Conservation (phyloP, 2,329 filamentous ascomycete genomes). For the Aspergillus quadricinctus region DNA sequence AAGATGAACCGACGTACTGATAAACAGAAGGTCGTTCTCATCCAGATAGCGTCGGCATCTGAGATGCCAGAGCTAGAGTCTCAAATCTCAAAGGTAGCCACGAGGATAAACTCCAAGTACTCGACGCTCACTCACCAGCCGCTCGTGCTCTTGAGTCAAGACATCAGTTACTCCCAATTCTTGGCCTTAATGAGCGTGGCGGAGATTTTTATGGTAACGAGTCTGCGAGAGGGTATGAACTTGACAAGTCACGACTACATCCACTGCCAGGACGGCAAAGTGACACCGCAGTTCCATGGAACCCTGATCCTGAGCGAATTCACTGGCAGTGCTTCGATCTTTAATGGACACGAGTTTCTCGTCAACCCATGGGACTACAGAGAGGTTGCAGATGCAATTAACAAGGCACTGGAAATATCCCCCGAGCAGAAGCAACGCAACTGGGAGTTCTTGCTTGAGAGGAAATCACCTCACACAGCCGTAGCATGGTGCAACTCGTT, state of each 20-base stretch:
- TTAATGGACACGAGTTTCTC: conserved; percentile 70
- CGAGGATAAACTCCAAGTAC: conserved; percentile 82
- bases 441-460: conserved; percentile 68
- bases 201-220: conserved; percentile 87
- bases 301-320: conserved; percentile 92
- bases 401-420: conserved; percentile 74
- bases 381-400: conserved; percentile 79
- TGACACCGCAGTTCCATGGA: conserved; percentile 69
- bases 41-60: conserved; percentile 84
- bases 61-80: conserved; percentile 81
- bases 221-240: conserved; percentile 94
- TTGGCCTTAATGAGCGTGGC: conserved; percentile 84
- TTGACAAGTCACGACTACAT: conserved; percentile 89
- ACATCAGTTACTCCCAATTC: conserved; percentile 88
- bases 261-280: conserved; percentile 79
- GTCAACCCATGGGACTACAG: conserved; percentile 95
- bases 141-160: conserved; percentile 85
- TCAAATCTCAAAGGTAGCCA: conserved; percentile 87
- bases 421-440: conserved; percentile 67
- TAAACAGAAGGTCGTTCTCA: conserved; percentile 66
- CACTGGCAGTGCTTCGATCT: conserved; percentile 82
- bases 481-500: conserved; percentile 75
- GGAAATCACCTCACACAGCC: conserved; percentile 74
- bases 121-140: conserved; percentile 87
- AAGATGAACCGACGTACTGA: conserved; percentile 1